These are phyloP conservation scores for Penicillium macrosclerotiorum DNA, from an alignment of 495 filamentous ascomycete species.

Conservation along the genomic window DNA sequence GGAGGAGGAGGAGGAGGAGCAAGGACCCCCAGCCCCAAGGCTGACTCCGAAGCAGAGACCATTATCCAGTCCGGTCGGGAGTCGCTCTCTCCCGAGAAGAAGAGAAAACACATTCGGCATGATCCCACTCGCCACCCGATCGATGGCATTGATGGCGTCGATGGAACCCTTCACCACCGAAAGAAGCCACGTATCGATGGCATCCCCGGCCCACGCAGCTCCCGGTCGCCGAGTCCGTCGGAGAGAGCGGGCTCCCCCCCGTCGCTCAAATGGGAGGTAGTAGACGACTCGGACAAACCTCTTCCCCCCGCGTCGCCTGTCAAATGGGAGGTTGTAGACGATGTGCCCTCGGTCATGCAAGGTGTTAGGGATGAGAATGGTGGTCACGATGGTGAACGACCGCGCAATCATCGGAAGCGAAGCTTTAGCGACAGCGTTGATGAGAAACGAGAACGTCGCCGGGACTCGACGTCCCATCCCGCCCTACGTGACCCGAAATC, in stretches of 20 bases:
- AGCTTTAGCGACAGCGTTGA: constrained; percentile 45
- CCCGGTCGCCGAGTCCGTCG: constrained; percentile 27
- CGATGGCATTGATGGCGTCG: constrained; percentile 46
- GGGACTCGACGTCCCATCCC: constrained; percentile 19
- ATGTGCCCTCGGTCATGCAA: constrained; percentile 25
- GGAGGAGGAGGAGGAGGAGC: constrained; percentile 32
- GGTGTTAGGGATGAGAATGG: constrained; percentile 16
- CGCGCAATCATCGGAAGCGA: constrained; percentile 34
- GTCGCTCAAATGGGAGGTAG: constrained; percentile 37
- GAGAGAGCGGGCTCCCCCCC: constrained; percentile 23
- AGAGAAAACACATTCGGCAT: constrained; percentile 66
- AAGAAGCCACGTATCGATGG: constrained; percentile 35
- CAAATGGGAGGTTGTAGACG: constrained; percentile 40
- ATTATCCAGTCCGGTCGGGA: constrained; percentile 74
- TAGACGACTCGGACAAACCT: constrained; percentile 30
- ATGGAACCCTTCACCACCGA: constrained; percentile 34
- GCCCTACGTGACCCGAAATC: constrained; percentile 29
- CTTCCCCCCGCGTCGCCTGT: constrained; percentile 29
- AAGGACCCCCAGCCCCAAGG: constrained; percentile 43
- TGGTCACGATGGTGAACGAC: constrained; percentile 17
- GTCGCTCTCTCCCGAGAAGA: constrained; percentile 65
- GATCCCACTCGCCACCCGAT: constrained; percentile 43
- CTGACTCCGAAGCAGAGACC: constrained; percentile 78
- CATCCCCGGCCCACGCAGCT: constrained; percentile 19
- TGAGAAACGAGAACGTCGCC: constrained; percentile 29